Evolutionary conservation across 1,139 yeast genomes (phyloP), one percentile per base, ranked within the genome.

Genomic region (Arxiozyma slooffiae): DNA sequence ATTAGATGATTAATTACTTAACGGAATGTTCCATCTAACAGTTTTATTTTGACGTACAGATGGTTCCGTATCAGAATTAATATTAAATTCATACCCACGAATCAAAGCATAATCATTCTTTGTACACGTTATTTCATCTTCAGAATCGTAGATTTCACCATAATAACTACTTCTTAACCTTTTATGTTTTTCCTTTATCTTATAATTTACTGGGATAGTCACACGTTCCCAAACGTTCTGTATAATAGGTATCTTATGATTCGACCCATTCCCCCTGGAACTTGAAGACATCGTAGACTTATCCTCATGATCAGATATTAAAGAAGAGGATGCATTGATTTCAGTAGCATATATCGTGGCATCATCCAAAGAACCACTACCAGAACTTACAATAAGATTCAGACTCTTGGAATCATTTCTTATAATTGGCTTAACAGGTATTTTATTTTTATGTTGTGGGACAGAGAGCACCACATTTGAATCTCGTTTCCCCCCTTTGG

Each of bases 301-400:
- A 34, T 7, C n/a, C 11, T 14, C 36, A 23, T 20, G 18, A 42
- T 42, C 38, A 21, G 16, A 34, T 7, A 38, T 30, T 11, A n/a
- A 30, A 6, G 36, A 30, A 30, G 36, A 40, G 39, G 78, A 73
- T 0, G 87, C 77, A 62, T 84, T 84, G 47, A 84, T 73, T 62
- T 83, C 90, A 1, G 90, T 84, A 1, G 88, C 92, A 65, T 79
- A 83, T 56, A 77, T 79, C 4, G 90, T 83, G 7, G 90, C 90
- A 61, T 84, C 90, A 55, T 76, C 77, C 21, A 81, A 60, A 50
- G 74, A 73, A 0, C 89, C 89, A 24, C 82, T 80, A 62, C 82
- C 79, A 2, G 89, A 78, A 55, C 82, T 84, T 39, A 84, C 88
- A 42, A 82, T 67, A 58, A 77, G 74, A 50, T 81, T 81, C 36